Conservation (phyloP, 2,329 filamentous ascomycete species). For the Eutypella sp. region DNA sequence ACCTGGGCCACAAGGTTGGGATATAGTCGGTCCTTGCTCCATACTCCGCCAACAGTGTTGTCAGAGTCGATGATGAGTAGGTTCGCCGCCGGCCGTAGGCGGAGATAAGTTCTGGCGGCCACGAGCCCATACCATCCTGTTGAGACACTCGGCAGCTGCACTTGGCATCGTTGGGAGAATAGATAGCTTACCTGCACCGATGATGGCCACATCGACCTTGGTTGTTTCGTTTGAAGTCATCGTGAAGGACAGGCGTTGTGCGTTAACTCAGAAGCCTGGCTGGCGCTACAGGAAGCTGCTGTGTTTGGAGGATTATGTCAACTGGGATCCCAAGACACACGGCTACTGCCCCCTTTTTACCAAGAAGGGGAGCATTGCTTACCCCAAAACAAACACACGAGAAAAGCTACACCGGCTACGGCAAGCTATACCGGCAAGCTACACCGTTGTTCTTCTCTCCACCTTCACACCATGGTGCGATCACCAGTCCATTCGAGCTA, state of each 20-base stretch:
- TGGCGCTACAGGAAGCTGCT: neutral
- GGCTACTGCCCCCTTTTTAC: neutral
- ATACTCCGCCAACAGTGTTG: conserved; percentile 18
- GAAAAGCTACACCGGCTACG: neutral
- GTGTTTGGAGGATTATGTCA: neutral
- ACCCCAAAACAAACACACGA: neutral
- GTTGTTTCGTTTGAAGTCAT: conserved; percentile 3
- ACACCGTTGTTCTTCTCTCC: no score
- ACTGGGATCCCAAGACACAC: neutral
- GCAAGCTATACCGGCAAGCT: no score
- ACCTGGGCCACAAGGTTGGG: conserved; percentile 21
- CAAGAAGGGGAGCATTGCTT: neutral
- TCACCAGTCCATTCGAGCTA: neutral
- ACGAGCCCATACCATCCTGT: conserved; percentile 20
- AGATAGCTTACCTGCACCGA: conserved; percentile 17
- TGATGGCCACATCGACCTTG: conserved; percentile 17
- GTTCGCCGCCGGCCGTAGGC: conserved; percentile 15
- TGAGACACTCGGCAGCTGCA: neutral
- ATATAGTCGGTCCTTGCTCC: conserved; percentile 21
- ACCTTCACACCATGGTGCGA: neutral
- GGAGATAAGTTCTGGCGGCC: conserved; percentile 17
- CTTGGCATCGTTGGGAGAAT: neutral
- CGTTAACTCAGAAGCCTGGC: neutral
- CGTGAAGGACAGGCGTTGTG: neutral
- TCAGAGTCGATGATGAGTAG: conserved; percentile 19